phyloP scores from a whole-genome alignment of 2,329 filamentous ascomycete species.

The Lecanicillium sp. region DNA sequence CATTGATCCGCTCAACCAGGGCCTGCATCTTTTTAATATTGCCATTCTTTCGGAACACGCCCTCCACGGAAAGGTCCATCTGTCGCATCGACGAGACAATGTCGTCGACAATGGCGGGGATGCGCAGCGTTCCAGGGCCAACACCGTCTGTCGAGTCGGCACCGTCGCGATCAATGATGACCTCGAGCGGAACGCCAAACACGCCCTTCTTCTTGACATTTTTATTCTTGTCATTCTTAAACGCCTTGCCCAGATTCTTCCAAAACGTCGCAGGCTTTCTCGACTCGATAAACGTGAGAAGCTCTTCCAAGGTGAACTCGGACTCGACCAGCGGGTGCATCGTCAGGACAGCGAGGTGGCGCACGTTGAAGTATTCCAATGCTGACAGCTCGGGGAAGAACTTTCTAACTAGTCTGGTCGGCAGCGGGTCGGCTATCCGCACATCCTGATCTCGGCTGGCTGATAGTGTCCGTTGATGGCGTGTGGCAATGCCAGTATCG shows the following conservation, averaged over 20 bases:
- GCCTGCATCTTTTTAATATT: constrained; percentile 94
- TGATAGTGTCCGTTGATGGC: constrained; percentile 58
- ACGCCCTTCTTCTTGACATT: constrained; percentile 84
- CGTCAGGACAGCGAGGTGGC: constrained; percentile 86
- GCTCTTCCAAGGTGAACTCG: constrained; percentile 88
- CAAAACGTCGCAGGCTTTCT: constrained; percentile 87
- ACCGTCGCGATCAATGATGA: constrained; percentile 85
- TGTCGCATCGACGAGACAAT: constrained; percentile 90
- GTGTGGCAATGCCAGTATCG: constrained; percentile 44
- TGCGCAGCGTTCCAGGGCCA: constrained; percentile 80
- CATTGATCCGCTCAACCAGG: constrained; percentile 77
- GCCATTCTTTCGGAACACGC: constrained; percentile 97
- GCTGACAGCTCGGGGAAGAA: constrained; percentile 96
- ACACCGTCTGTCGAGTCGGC: constrained; percentile 98
- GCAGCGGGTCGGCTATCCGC: constrained; percentile 44
- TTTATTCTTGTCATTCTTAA: constrained; percentile 77
- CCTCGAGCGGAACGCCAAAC: constrained; percentile 82
- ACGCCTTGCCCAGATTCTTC: constrained; percentile 96
- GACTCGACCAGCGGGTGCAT: constrained; percentile 89
- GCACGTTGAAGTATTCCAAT: constrained; percentile 94
- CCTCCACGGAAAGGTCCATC: constrained; percentile 98
- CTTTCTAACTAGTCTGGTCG: constrained; percentile 55
- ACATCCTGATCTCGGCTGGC: constrained; percentile 43
- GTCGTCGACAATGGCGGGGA: constrained; percentile 93
- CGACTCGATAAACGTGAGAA: constrained; percentile 86